Conservation (phyloP, 192 early-diverging fungal genomes). For the Umbelopsis isabellina region DNA sequence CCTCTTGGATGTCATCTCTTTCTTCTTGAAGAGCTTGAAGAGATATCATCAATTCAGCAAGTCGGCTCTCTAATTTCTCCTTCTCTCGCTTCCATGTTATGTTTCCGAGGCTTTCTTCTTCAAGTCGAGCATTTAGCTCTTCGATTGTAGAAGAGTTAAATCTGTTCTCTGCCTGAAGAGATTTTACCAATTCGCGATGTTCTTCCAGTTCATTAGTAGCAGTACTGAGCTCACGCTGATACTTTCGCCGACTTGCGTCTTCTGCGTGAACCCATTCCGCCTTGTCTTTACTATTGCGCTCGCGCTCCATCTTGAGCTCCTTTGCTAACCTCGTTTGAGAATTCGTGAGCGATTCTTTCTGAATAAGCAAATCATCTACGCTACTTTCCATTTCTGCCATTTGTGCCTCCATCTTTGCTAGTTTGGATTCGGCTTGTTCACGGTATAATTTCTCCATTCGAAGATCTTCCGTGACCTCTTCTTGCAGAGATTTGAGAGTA, state of each 20-base stretch:
- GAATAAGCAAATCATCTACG: not conserved
- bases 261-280: not conserved
- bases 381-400: slow-evolving; percentile 7
- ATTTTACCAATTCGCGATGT: not conserved
- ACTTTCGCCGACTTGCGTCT: not conserved
- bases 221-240: slow-evolving; percentile 1
- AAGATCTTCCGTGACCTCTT: not conserved
- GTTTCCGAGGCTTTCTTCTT: not conserved
- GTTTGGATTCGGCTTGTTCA: not conserved
- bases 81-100: not conserved
- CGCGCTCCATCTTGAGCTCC: not conserved
- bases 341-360: not conserved
- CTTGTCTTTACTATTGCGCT: not conserved
- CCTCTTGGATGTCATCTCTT: not conserved
- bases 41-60: not conserved
- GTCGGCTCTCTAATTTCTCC: not conserved
- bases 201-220: not conserved
- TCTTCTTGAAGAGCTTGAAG: not conserved
- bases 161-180: not conserved
- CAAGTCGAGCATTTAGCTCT: not conserved
- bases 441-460: not conserved
- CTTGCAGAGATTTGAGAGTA: not conserved
- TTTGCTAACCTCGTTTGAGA: not conserved
- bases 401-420: not conserved
- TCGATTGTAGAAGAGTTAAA: not conserved